phyloP scores from a whole-genome alignment of 73 alveolate species.

The Tetrahymena thermophila region DNA sequence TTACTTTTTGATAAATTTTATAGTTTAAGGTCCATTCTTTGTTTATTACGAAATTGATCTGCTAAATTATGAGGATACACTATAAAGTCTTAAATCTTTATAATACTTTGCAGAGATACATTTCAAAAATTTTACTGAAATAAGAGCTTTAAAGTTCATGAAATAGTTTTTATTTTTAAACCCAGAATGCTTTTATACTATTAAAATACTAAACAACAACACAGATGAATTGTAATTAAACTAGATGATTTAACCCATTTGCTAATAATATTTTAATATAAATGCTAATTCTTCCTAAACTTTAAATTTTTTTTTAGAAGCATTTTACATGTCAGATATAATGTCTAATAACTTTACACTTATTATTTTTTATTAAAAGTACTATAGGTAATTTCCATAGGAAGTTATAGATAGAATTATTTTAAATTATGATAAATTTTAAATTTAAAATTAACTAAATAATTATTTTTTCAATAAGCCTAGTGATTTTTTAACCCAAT shows the following conservation, averaged over 20 bases:
- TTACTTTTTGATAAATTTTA: neutral
- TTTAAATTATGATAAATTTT: neutral
- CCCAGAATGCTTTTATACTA: neutral
- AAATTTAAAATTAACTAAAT: neutral
- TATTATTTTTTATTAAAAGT: neutral
- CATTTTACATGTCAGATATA: neutral
- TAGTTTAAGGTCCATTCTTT: neutral
- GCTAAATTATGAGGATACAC: neutral
- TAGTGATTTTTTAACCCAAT: neutral
- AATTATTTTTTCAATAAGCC: neutral
- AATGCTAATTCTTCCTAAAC: neutral
- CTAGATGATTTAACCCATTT: too few relatives aligned
- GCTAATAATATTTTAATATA: neutral
- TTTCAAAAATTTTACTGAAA: neutral
- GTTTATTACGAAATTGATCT: neutral
- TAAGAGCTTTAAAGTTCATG: neutral
- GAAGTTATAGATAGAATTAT: neutral
- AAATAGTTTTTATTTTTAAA: neutral
- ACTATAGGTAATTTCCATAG: neutral
- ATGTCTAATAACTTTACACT: neutral
- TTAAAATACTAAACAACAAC: neutral
- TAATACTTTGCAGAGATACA: neutral
- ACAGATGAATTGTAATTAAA: neutral
- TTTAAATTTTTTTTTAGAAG: neutral
- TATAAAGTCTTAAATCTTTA: neutral